Percentiles rank a stretch among this genome's conserved stretches.
Evolutionary conservation across 805 yeast genomes (phyloP).

Genomic region (Saturnispora ahearnii): DNA sequence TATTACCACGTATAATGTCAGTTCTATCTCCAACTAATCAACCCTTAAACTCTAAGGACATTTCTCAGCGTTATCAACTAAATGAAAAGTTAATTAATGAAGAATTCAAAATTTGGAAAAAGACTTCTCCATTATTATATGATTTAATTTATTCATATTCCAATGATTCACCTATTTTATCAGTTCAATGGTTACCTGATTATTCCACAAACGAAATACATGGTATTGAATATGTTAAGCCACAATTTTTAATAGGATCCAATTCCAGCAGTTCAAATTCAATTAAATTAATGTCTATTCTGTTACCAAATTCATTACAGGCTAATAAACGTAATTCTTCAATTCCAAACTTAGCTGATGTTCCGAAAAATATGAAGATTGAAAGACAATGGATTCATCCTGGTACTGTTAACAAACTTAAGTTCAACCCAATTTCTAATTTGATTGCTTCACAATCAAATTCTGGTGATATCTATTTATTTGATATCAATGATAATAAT

Average conservation of each 20-base stretch:
- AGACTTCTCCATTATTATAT: slow-evolving; percentile 70
- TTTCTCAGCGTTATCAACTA: slow-evolving; percentile 36
- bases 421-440: slow-evolving; percentile 40
- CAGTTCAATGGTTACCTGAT: slow-evolving; percentile 61
- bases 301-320: slow-evolving; percentile 43
- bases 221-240: slow-evolving; percentile 11
- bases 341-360: slow-evolving; percentile 16
- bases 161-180: slow-evolving; percentile 60
- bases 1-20: background rate
- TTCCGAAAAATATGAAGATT: slow-evolving; percentile 34
- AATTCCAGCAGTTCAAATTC: slow-evolving; percentile 37
- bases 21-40: background rate
- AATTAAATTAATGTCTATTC: slow-evolving; percentile 36
- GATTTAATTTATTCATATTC: slow-evolving; percentile 63
- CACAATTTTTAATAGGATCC: slow-evolving; percentile 35
- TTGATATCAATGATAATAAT: slow-evolving; percentile 23
- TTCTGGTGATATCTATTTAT: slow-evolving; percentile 41
- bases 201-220: slow-evolving; percentile 9
- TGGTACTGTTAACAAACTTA: slow-evolving; percentile 58
- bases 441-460: slow-evolving; percentile 48
- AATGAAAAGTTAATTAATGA: slow-evolving; percentile 61
- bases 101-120: slow-evolving; percentile 78
- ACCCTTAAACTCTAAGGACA: slow-evolving; percentile 8
- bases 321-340: slow-evolving; percentile 13
- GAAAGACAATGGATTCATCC: slow-evolving; percentile 49